Evolutionary conservation across 768 basidiomycete genomes (phyloP).

Genomic region (Rhodotorula kratochvilovae): DNA sequence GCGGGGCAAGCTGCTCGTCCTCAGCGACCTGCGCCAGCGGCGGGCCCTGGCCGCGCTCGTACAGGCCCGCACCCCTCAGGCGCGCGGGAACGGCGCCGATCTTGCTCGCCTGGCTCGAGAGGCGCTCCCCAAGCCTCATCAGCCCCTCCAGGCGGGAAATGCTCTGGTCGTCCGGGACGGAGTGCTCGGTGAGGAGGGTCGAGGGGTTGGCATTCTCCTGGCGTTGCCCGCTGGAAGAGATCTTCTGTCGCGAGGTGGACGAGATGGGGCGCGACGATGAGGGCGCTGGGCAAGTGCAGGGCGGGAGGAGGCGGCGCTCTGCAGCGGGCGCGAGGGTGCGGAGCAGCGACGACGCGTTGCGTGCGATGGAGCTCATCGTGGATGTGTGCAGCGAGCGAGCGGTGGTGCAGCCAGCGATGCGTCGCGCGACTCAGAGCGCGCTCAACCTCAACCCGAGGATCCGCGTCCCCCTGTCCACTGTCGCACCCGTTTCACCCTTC

Average conservation of each 20-base stretch:
- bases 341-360: not conserved
- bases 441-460: too few relatives aligned
- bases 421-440: not conserved
- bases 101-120: not conserved
- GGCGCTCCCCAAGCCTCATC: not conserved
- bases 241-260: not conserved
- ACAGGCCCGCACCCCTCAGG: slow-evolving; percentile 6
- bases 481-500: too few relatives aligned
- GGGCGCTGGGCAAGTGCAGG: not conserved
- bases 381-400: not conserved
- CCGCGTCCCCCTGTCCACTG: too few relatives aligned
- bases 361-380: not conserved
- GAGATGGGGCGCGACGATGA: not conserved
- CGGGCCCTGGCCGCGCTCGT: not conserved
- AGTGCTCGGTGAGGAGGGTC: slow-evolving; percentile 16
- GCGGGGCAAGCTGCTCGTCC: not conserved
- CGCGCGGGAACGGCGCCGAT: not conserved
- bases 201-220: not conserved
- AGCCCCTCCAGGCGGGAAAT: slow-evolving; percentile 19
- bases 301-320: not conserved
- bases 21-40: not conserved
- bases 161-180: not conserved
- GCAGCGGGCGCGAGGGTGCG: not conserved
- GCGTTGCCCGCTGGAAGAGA: not conserved
- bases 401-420: not conserved